Conservation (phyloP, 208 protist species). For the Trypanosoma lewisi region DNA sequence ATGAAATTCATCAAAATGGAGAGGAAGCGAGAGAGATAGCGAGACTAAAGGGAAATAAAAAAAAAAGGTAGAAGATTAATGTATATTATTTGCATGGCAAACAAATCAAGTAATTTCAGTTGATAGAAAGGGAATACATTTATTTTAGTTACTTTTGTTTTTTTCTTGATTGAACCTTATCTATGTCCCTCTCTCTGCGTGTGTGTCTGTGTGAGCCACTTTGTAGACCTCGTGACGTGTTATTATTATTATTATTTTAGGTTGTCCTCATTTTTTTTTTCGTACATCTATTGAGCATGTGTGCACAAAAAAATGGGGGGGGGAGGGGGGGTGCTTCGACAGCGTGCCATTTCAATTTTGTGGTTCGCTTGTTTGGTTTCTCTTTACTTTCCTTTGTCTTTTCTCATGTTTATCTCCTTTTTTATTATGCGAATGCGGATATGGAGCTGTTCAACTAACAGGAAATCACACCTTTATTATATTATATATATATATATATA, state of each 20-base stretch:
- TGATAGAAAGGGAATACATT: neutral
- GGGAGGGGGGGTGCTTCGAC: too few relatives aligned
- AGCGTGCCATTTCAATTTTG: too few relatives aligned
- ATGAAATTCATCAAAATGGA: neutral
- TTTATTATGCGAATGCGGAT: too few relatives aligned
- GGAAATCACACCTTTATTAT: too few relatives aligned
- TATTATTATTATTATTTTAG: neutral
- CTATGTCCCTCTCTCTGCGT: neutral
- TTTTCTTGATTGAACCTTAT: neutral
- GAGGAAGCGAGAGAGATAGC: neutral
- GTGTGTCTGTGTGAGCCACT: neutral
- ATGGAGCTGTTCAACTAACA: too few relatives aligned
- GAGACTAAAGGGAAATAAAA: neutral
- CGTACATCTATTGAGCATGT: neutral
- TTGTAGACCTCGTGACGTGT: slow-evolving; percentile 6
- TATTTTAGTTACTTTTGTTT: slow-evolving; percentile 8
- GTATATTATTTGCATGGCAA: too few relatives aligned
- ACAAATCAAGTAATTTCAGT: too few relatives aligned
- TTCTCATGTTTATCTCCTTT: too few relatives aligned
- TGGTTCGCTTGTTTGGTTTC: too few relatives aligned
- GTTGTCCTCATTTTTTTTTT: slow-evolving; percentile 12
- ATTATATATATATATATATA: too few relatives aligned
- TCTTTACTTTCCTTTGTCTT: too few relatives aligned
- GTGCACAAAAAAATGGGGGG: too few relatives aligned
- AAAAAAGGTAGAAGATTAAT: slow-evolving; percentile 1